Percentiles rank a stretch among this genome's conserved stretches.
Evolutionary conservation across 2,329 filamentous ascomycete genomes (phyloP).

Genomic region (Cryphonectria radicalis): DNA sequence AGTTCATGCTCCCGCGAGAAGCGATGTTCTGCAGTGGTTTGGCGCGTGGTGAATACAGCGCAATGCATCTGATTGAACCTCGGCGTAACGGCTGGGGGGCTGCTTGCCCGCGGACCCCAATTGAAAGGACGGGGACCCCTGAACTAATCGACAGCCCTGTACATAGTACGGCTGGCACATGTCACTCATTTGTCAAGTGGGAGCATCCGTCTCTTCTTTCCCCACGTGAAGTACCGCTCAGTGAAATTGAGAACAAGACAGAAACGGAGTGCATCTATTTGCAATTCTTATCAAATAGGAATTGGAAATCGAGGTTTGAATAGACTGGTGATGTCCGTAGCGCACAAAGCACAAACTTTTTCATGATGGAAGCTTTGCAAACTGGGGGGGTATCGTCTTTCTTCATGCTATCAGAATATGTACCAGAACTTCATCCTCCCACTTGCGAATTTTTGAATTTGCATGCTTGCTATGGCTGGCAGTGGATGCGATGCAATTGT

Average conservation of each 20-base stretch:
- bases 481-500: neutral
- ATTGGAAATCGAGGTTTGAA: neutral
- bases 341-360: neutral
- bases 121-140: constrained; percentile 3
- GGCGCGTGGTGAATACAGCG: constrained; percentile 22
- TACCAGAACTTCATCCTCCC: neutral
- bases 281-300: neutral
- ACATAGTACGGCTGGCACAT: neutral
- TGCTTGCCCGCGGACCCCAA: constrained; percentile 13
- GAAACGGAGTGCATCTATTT: neutral
- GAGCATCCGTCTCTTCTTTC: neutral
- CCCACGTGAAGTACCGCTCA: neutral
- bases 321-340: neutral
- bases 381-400: neutral
- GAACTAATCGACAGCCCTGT: neutral
- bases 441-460: neutral
- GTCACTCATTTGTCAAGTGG: neutral
- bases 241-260: neutral
- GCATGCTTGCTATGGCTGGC: neutral
- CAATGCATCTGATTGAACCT: constrained; percentile 17
- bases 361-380: neutral
- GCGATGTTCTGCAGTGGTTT: constrained; percentile 20
- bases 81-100: constrained; percentile 14
- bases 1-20: constrained; percentile 16
- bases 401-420: neutral